Base-by-base conservation (phyloP, 768 basidiomycete species). In the Leccinum fibrillosum region DNA sequence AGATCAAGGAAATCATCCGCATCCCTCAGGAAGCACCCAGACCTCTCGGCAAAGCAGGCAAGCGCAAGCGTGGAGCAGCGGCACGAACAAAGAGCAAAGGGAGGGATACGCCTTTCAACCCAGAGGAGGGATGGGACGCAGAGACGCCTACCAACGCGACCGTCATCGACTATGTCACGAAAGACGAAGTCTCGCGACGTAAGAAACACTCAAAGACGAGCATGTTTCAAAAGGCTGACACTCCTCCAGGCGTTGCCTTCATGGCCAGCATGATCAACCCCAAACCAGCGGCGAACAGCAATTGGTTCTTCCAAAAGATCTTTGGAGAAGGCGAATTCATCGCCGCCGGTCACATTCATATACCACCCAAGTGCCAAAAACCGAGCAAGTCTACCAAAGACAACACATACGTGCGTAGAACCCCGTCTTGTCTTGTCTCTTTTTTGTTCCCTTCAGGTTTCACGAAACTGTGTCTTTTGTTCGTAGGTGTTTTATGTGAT, bases 291-390 rank as follows among this genome's bases (percentile, higher is more conserved):
- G 79, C 78, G 9, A 85, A 86, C 60, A 80, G 80, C 53, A 79
- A 80, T 11, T 98, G 94, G 86, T 79, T 78, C 23, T 99, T 92
- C 71, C 89, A 96, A 68, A 95, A 94, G 75, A 82, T 97, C 21
- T 96, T 95, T 66, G 86, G 89, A 26, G 96, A 98, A 61, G 90
- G 86, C 49, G 86, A 91, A 48, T 98, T 92, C 69, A 85, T 98
- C 59, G 96, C 94, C 1, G 89, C 92, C 30, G 97, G 97, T 0
- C 85, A 94, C 61, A 78, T 98, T 48, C 78, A 82, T 54, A 89
- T 98, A 42, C 93, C 93, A 4, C 84, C 89, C 1, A 77, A 82
- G 7, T 82, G 83, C n/a, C 78, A 82, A 59, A 99, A 99, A 73
- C 90, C 90, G 13, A 85, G 82, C 58, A 98, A 98, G 70, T 82